Evolutionary conservation across 306 rosid species (phyloP), one percentile per base, ranked within the genome.

Genomic region (Senna siamea): DNA sequence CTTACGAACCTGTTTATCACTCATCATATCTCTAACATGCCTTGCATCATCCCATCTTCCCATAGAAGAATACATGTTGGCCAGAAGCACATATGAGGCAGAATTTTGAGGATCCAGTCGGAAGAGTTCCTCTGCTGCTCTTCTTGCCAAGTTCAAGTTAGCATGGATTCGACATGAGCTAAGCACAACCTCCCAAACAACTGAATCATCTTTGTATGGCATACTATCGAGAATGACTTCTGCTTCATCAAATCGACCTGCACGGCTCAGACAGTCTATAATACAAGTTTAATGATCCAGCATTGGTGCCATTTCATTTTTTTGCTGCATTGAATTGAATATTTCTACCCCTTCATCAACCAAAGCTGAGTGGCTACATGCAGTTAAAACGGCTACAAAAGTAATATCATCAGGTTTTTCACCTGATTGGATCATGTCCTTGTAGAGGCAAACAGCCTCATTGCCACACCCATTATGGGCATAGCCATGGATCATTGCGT

Each of bases 1-100:
- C 82, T 91, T 91, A 13, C n/a, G 68, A 23, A 91, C 79, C 75
- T 76, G 76, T 59, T 89, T 89, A 58, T 82, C 81, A 46, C 55
- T 79, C 97, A 91, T 89, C 51, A 82, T 47, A 76, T 87, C 91
- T 69, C 97, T 89, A 72, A 91, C 79, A 72, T 22, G 75, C 61
- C 73, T 84, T 44, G 83, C 95, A 52, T 91, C 92, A 73, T 91
- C 92, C 97, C 97, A 91, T 74, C 95, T 91, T 79, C 92, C 97
- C 81, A 85, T 38, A 52, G 92, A 82, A 66, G 97, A 89, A 79
- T 85, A 91, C 70, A 82, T 87, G 86, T 91, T 91, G 35, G 87
- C 91, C 20, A 91, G 87, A 82, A 91, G 97, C 74, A 89, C 92
- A 58, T 85, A 91, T 28, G 92, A 78, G 5, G 88, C 82, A 60